phyloP scores from a whole-genome alignment of 352 stramenopile species.

The Pythium myriotylum region DNA sequence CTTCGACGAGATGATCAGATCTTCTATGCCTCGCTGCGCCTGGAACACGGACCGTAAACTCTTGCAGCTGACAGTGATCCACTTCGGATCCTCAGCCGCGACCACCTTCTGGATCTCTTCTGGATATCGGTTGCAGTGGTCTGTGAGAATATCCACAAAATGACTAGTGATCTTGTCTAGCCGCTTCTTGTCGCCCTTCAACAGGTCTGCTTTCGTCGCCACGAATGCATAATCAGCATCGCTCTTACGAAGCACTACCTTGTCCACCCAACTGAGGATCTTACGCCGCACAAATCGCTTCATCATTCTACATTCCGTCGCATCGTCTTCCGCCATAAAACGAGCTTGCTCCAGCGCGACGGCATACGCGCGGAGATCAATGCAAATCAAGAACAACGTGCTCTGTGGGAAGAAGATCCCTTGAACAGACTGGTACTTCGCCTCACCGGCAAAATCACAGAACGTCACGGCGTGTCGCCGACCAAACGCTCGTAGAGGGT shows the following conservation, averaged over 20 bases:
- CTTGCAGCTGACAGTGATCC: slow-evolving; percentile 1
- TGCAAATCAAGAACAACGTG: neutral
- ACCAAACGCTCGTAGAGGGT: neutral
- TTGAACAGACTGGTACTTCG: slow-evolving; percentile 4
- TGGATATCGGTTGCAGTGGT: neutral
- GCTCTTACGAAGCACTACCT: neutral
- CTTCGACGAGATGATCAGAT: neutral
- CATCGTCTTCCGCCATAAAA: neutral
- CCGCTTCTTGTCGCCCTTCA: neutral
- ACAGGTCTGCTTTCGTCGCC: slow-evolving; percentile 5
- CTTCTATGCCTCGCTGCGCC: neutral
- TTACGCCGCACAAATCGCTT: slow-evolving; percentile 7
- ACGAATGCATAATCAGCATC: neutral
- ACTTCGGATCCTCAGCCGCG: neutral
- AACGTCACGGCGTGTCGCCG: slow-evolving; percentile 6
- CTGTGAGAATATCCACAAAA: neutral
- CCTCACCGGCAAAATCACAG: neutral
- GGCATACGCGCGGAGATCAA: slow-evolving; percentile 6
- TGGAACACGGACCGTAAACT: neutral
- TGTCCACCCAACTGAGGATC: slow-evolving; percentile 1
- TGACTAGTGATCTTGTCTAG: neutral
- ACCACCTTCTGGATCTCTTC: neutral
- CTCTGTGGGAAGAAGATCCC: neutral
- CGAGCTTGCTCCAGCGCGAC: neutral
- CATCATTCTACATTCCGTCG: neutral